Percentiles rank a stretch among this genome's conserved stretches.
Evolutionary conservation across 805 yeast species (phyloP).

Genomic region (Metschnikowia lochheadii): DNA sequence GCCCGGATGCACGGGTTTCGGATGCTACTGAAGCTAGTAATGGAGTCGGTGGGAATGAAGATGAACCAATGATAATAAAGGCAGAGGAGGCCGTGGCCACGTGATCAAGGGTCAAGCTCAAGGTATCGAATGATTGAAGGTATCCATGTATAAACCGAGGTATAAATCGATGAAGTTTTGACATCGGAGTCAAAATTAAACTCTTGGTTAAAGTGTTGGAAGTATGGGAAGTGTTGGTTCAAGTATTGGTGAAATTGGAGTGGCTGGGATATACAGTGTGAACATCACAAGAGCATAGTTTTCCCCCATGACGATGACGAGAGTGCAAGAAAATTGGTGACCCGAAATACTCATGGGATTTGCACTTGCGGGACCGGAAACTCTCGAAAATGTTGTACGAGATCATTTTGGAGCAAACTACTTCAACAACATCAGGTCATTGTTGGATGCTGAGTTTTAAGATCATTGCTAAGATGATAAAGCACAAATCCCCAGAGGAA

Average conservation of each 20-base stretch:
- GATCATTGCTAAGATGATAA: slow-evolving; percentile 78
- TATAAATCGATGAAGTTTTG: too few relatives aligned
- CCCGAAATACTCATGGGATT: slow-evolving; percentile 75
- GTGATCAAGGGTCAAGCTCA: not conserved
- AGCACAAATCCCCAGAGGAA: slow-evolving; percentile 76
- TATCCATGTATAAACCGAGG: too few relatives aligned
- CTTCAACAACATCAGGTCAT: slow-evolving; percentile 60
- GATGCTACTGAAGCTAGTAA: not conserved
- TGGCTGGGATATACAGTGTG: slow-evolving; percentile 47
- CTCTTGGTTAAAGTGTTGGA: too few relatives aligned
- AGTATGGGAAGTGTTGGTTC: too few relatives aligned
- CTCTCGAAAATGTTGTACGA: slow-evolving; percentile 84
- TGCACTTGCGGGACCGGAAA: slow-evolving; percentile 62
- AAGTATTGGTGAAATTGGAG: too few relatives aligned
- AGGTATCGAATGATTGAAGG: too few relatives aligned
- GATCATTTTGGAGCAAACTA: slow-evolving; percentile 75
- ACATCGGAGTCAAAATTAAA: too few relatives aligned
- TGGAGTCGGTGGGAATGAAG: not conserved
- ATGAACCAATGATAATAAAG: not conserved
- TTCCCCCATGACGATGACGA: slow-evolving; percentile 79
- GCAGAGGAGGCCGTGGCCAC: not conserved
- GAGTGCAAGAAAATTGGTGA: slow-evolving; percentile 75
- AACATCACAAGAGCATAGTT: slow-evolving; percentile 78
- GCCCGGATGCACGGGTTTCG: not conserved
- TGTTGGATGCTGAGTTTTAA: slow-evolving; percentile 76